Evolutionary conservation across 805 yeast species (phyloP).

Genomic region (Yamadazyma endophytica): DNA sequence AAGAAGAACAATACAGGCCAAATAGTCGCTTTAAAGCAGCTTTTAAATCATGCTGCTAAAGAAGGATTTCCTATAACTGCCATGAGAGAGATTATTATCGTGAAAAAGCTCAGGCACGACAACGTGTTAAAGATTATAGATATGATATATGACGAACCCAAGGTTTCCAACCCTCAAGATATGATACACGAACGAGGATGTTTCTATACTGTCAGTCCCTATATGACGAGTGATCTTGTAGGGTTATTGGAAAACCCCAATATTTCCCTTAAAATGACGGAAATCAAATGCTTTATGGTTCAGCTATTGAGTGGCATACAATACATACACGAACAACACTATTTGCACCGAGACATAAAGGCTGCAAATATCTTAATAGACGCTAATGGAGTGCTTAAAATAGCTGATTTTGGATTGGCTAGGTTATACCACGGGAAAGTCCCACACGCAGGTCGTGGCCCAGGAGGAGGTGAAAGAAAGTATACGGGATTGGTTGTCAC

Average conservation of each 20-base stretch:
- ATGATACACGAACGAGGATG: constrained; percentile 35
- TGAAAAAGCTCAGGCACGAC: constrained; percentile 63
- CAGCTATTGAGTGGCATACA: constrained; percentile 80
- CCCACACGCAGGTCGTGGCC: constrained; percentile 52
- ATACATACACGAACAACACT: constrained; percentile 63
- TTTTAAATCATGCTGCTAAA: constrained; percentile 70
- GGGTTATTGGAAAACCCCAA: constrained; percentile 82
- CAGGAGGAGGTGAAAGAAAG: constrained; percentile 52
- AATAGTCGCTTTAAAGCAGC: constrained; percentile 82
- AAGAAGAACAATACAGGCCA: constrained; percentile 46
- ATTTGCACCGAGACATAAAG: constrained; percentile 85
- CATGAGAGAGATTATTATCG: constrained; percentile 80
- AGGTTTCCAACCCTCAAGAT: constrained; percentile 29
- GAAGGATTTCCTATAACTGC: constrained; percentile 94
- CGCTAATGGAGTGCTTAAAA: constrained; percentile 69
- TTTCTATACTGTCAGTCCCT: constrained; percentile 87
- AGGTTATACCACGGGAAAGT: constrained; percentile 61
- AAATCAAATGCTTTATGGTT: constrained; percentile 75
- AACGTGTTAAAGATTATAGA: constrained; percentile 78
- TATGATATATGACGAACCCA: constrained; percentile 52
- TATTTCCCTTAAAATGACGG: constrained; percentile 54
- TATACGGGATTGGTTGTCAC: constrained; percentile 80
- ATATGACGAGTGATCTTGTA: constrained; percentile 87
- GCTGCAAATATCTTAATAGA: constrained; percentile 92
- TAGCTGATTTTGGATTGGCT: constrained; percentile 96